These are phyloP conservation scores for Cornus kousa DNA, from an alignment of 148 eudicot genomes.

Conservation along the genomic window DNA sequence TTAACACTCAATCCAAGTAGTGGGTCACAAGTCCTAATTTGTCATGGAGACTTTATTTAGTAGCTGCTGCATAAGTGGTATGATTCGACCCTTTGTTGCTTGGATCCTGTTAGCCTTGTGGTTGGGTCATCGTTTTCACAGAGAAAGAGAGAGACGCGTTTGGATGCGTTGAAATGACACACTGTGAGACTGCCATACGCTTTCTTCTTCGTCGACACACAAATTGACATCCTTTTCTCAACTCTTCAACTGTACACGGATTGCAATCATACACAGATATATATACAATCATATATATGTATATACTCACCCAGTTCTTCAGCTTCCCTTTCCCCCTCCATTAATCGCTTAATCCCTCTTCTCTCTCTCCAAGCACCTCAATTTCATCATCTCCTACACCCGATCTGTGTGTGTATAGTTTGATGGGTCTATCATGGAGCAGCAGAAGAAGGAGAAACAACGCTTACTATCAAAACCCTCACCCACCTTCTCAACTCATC, in stretches of 20 bases:
- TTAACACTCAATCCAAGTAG: too few species aligned
- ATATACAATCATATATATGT: too few species aligned
- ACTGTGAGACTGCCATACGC: background rate
- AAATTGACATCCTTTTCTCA: background rate
- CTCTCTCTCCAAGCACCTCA: background rate
- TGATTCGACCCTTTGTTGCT: background rate
- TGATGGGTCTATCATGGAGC: conserved; percentile 55
- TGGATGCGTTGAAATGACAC: background rate
- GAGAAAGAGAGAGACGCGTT: background rate
- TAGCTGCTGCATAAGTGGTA: too few species aligned
- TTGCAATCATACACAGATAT: background rate
- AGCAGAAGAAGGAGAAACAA: conserved; percentile 34
- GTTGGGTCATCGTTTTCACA: background rate
- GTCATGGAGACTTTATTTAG: too few species aligned
- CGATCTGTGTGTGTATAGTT: background rate
- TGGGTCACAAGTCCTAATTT: too few species aligned
- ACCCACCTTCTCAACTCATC: conserved; percentile 23
- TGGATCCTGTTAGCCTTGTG: background rate
- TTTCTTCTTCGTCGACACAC: background rate
- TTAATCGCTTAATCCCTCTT: background rate
- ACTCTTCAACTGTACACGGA: background rate
- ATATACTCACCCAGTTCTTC: background rate
- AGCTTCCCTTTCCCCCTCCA: background rate
- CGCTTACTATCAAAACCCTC: conserved; percentile 27
- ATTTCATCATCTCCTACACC: background rate